These are phyloP conservation scores for Casuarina glauca DNA, from an alignment of 306 rosid species.

Conservation along the genomic window DNA sequence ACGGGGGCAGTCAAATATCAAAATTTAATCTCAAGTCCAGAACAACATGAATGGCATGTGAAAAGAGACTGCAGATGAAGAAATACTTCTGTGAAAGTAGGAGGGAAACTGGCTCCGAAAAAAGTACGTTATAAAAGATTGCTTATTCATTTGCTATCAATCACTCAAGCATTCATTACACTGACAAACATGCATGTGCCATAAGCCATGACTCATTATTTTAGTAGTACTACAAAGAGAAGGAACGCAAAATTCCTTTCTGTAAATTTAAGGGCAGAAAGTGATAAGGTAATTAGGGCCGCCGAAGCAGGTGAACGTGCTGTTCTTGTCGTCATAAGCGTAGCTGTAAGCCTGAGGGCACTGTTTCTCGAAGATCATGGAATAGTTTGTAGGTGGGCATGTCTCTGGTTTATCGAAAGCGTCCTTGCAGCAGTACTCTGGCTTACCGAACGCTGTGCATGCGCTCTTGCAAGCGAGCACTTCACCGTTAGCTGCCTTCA, in stretches of 20 bases:
- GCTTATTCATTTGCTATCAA: too few species aligned
- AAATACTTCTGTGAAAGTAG: too few species aligned
- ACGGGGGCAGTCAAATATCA: too few species aligned
- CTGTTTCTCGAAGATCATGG: constrained; percentile 32
- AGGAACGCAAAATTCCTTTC: background rate
- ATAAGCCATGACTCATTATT: background rate
- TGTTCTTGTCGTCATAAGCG: constrained; percentile 37
- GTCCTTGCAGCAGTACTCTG: constrained; percentile 57
- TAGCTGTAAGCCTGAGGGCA: constrained; percentile 48
- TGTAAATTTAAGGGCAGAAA: constrained; percentile 32
- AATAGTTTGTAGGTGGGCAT: constrained; percentile 41
- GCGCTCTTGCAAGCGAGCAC: constrained; percentile 74
- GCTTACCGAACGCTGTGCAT: constrained; percentile 41
- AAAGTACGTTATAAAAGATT: too few species aligned
- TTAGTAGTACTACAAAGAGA: background rate
- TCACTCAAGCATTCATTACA: too few species aligned
- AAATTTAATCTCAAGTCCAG: too few species aligned
- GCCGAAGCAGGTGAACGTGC: constrained; percentile 38
- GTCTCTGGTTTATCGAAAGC: background rate
- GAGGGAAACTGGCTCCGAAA: too few species aligned
- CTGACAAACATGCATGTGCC: background rate
- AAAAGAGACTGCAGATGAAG: too few species aligned
- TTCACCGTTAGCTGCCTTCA: constrained; percentile 25
- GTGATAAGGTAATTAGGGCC: constrained; percentile 42
- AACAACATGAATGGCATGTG: background rate